Percentiles rank a stretch among this genome's conserved stretches.
phyloP scores from a whole-genome alignment of 2,329 filamentous ascomycete species.

The Pseudogymnoascus sp. region DNA sequence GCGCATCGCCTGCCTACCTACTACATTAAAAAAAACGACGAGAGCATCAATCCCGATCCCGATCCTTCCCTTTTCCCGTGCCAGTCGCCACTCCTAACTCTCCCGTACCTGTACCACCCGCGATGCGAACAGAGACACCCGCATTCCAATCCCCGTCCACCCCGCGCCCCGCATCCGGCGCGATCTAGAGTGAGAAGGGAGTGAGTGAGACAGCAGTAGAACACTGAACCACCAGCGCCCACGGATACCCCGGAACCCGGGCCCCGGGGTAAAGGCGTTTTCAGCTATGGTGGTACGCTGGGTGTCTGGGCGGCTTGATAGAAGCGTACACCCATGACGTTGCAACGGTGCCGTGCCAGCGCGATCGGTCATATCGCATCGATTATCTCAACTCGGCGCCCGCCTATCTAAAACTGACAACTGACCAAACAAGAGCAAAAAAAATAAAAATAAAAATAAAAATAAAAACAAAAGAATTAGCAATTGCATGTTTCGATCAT shows the following conservation, averaged over 20 bases:
- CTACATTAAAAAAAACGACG: background rate
- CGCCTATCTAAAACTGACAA: background rate
- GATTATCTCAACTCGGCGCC: background rate
- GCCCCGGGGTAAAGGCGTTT: background rate
- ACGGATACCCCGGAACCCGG: background rate
- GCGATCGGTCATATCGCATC: background rate
- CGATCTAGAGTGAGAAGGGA: background rate
- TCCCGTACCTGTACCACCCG: conserved; percentile 1
- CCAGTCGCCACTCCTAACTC: background rate
- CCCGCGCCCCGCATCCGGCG: background rate
- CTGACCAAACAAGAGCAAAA: background rate
- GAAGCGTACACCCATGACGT: background rate
- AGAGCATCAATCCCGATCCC: background rate
- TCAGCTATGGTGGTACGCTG: background rate
- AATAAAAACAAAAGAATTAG: too few relatives aligned
- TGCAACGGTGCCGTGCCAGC: too few relatives aligned
- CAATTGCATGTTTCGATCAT: conserved; percentile 17
- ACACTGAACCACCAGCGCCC: background rate
- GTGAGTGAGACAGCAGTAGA: background rate
- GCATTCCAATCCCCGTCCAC: background rate
- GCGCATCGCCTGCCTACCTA: background rate
- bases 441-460: conserved; percentile 6
- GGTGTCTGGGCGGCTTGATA: background rate
- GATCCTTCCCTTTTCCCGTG: background rate
- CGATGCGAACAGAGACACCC: conserved; percentile 2